Conservation (phyloP, 768 basidiomycete species). For the Podaxis sp. region DNA sequence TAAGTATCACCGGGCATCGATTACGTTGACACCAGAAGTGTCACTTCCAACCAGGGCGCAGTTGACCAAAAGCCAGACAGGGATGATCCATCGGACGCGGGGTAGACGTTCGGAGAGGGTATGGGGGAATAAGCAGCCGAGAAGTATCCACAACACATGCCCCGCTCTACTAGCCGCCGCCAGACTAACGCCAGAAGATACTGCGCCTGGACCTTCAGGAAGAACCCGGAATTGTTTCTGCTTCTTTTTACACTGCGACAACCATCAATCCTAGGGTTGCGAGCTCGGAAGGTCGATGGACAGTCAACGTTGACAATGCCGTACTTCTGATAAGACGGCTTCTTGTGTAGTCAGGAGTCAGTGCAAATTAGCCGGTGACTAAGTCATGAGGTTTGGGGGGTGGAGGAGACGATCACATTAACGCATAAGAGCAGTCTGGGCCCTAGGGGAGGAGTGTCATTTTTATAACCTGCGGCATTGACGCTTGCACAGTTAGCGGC, state of each 20-base stretch:
- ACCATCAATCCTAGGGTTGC: background rate
- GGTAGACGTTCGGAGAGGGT: background rate
- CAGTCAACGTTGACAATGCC: background rate
- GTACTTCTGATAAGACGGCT: background rate
- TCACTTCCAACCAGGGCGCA: background rate
- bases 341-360: too few species aligned
- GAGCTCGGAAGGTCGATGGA: background rate
- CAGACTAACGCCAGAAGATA: background rate
- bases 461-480: background rate
- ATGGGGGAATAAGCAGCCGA: background rate
- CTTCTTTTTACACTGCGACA: background rate
- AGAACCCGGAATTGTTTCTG: background rate
- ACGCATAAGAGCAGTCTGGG: too few species aligned
- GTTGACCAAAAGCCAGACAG: background rate
- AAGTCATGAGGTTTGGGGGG: background rate
- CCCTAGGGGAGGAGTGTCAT: background rate
- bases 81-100: constrained; percentile 1
- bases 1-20: background rate
- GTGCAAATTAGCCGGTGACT: too few species aligned
- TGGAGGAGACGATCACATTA: background rate
- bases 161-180: background rate
- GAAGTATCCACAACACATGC: background rate
- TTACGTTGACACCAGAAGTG: background rate
- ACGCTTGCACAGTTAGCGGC: background rate
- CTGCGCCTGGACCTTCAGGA: background rate